Conservation (phyloP, 179 eudicot species). For the Patellifolia procumbens region DNA sequence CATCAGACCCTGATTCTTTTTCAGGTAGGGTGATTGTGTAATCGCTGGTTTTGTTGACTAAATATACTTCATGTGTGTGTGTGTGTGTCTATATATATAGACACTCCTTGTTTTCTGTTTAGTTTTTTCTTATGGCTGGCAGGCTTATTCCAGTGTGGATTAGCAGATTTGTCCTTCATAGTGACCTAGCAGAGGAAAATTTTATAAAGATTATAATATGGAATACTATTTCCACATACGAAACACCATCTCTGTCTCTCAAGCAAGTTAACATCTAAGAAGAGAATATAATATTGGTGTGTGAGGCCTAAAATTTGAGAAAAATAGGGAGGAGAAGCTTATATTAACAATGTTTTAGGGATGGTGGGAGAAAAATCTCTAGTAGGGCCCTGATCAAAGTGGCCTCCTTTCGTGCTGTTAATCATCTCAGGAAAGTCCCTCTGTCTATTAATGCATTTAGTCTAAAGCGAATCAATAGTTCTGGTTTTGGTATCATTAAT, state of each 20-base stretch:
- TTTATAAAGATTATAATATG: background rate
- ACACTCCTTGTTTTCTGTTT: background rate
- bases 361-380: background rate
- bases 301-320: too few relatives aligned
- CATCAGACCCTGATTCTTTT: conserved; percentile 36
- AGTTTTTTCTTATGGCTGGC: background rate
- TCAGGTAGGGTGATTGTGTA: conserved; percentile 40
- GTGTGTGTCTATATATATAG: too few relatives aligned
- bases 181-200: background rate
- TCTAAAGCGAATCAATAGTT: too few relatives aligned
- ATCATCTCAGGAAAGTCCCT: background rate
- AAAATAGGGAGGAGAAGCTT: too few relatives aligned
- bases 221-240: too few relatives aligned
- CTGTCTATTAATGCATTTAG: background rate
- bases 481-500: background rate
- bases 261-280: too few relatives aligned
- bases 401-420: background rate
- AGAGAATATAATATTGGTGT: too few relatives aligned
- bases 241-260: too few relatives aligned
- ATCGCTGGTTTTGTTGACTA: conserved; percentile 2
- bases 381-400: background rate
- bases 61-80: too few relatives aligned
- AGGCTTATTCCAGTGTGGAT: background rate
- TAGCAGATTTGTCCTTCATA: background rate
- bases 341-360: too few relatives aligned